These are phyloP conservation scores for Samsoniella hepiali DNA, from an alignment of 2,329 filamentous ascomycete genomes.

Conservation along the genomic window DNA sequence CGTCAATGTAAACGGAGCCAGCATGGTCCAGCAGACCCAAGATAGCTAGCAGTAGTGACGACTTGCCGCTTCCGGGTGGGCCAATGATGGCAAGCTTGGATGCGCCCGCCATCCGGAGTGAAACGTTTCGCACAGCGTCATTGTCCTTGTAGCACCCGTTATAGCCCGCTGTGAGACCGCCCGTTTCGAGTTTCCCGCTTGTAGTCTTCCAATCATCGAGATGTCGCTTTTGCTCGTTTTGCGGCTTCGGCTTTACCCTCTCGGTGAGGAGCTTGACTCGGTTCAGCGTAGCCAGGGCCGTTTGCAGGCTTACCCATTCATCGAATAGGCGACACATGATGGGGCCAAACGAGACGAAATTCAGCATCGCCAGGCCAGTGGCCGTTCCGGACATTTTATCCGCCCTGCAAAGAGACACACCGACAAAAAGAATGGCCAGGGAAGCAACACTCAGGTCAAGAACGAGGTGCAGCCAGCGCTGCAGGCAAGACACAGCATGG, in stretches of 20 bases:
- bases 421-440: constrained; percentile 44
- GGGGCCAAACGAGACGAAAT: constrained; percentile 26
- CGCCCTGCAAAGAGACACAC: constrained; percentile 35
- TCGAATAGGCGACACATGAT: constrained; percentile 27
- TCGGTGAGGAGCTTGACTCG: neutral
- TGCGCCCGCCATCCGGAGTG: constrained; percentile 26
- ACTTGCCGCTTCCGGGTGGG: constrained; percentile 31
- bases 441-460: constrained; percentile 45
- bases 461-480: constrained; percentile 52
- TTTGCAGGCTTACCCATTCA: constrained; percentile 22
- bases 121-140: constrained; percentile 26
- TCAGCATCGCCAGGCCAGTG: constrained; percentile 16
- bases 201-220: neutral
- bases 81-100: constrained; percentile 35
- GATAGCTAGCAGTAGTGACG: constrained; percentile 24
- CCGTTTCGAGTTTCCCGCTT: neutral
- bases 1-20: constrained; percentile 22
- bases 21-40: constrained; percentile 19
- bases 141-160: neutral
- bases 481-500: constrained; percentile 52
- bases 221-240: neutral
- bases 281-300: neutral
- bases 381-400: constrained; percentile 13
- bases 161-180: neutral
- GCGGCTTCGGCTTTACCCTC: neutral